Evolutionary conservation across 2,329 filamentous ascomycete genomes (phyloP), one percentile per base, ranked within the genome.

Genomic region (Trichoderma oligosporum): DNA sequence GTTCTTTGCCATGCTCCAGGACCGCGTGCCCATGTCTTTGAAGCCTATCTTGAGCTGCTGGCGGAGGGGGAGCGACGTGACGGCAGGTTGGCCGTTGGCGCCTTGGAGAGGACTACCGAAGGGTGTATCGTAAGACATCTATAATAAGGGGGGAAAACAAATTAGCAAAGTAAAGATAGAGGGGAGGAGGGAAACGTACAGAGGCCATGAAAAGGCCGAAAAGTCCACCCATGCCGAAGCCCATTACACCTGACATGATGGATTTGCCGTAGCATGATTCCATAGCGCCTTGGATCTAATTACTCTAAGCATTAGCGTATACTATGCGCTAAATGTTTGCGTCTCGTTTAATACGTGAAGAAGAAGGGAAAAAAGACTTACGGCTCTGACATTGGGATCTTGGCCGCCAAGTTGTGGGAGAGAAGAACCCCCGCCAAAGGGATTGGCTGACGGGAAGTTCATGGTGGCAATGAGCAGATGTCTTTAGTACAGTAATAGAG

Each of bases 41-140:
- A 99, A 91, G 53, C 94, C 94, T 67, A 82, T 76, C 61, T 84
- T 85, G 54, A 99, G 81, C 74, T 97, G 94, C 71, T 96, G 84
- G 44, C 85, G 83, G 62, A 93, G 80, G 25, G 94, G 92, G 18
- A 99, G 84, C n/a, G 79, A 78, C 39, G 77, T 70, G 60, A 85
- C 67, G 46, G 77, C 71, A 22, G 65, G 66, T 35, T 65, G 64
- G 33, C 63, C 64, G 16, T 71, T 66, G 46, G 69, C 66, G 66
- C 74, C 74, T 41, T 76, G 74, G 47, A 65, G 67, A 29, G 74
- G 67, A 29, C 71, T 76, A 71, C 83, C 87, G 74, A 91, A 87
- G 59, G 93, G 89, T 0, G 92, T 97, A 71, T 99, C 94, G 82
- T 99, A 99, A 74, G 91, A 88, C 94, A 99, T 99, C 91, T 96